phyloP scores from a whole-genome alignment of 108 stramenopile species.

The Cylindrotheca closterium region DNA sequence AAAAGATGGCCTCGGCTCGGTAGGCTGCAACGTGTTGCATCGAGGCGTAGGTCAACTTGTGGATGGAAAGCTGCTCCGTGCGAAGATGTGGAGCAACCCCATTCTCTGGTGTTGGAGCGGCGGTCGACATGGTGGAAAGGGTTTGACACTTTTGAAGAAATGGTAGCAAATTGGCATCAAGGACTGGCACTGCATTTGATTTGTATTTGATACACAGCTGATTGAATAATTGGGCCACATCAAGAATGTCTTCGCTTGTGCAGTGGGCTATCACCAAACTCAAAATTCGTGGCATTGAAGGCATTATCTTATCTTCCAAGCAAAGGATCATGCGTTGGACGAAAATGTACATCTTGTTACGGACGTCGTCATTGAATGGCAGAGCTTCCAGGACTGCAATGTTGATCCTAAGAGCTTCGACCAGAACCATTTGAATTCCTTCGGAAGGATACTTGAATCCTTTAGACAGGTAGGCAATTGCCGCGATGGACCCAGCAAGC shows the following conservation, averaged over 20 bases:
- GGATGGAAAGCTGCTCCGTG: conserved; percentile 68
- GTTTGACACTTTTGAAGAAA: conserved; percentile 60
- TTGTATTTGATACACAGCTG: conserved; percentile 74
- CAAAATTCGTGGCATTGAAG: conserved; percentile 52
- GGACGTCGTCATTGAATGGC: conserved; percentile 38
- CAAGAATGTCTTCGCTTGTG: conserved; percentile 53
- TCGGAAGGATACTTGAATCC: conserved; percentile 59
- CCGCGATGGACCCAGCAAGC: conserved; percentile 57
- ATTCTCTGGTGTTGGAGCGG: not conserved
- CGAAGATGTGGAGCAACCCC: conserved; percentile 46
- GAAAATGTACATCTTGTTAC: conserved; percentile 57
- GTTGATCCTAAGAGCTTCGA: conserved; percentile 50
- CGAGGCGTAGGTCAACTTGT: conserved; percentile 56
- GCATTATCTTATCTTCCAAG: conserved; percentile 51
- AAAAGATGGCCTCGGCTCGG: conserved; percentile 43
- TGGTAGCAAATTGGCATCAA: conserved; percentile 58
- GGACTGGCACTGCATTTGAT: conserved; percentile 37
- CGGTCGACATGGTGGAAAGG: conserved; percentile 18
- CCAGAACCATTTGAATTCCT: conserved; percentile 59
- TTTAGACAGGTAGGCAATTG: conserved; percentile 70
- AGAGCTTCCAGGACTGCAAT: conserved; percentile 44
- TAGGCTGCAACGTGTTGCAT: conserved; percentile 55
- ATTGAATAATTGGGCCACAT: conserved; percentile 64
- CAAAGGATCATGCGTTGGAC: conserved; percentile 67
- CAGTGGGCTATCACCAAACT: conserved; percentile 45